Evolutionary conservation across 371 early-diverging fungal genomes (phyloP), one percentile per base, ranked within the genome.

Genomic region (Saksenaea vasiformis): DNA sequence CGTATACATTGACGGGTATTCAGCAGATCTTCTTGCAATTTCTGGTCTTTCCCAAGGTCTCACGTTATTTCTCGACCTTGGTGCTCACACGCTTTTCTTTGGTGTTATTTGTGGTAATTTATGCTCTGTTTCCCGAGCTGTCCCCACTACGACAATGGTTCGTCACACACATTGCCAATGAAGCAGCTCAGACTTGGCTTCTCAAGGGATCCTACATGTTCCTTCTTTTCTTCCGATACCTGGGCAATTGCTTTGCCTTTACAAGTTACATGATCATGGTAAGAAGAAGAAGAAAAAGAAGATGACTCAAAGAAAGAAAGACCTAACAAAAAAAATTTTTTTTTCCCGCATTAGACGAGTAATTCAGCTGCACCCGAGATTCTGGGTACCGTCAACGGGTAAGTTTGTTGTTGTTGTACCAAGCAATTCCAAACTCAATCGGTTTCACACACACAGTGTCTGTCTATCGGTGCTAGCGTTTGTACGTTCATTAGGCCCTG

Each of bases 321-420:
- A n/a, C n/a, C n/a, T n/a, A n/a, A n/a, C n/a, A n/a, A n/a, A n/a
- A n/a, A n/a, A n/a, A 7, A 17, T 28, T 41, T 10, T 31, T 11
- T 2, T 35, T 24, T 64, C 28, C 13, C 14, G 0, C 3, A 28
- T 24, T 44, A 84, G 84, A 66, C 86, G 51, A 88, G 79, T 54
- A 88, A 87, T 58, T 84, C 87, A 0, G 85, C 90, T 5, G 72
- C 79, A 9, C 60, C 77, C 13, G 79, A 77, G 27, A 67, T 81
- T 11, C 74, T 92, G 22, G 91, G 91, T 0, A 81, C 80, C 0
- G 89, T 92, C 13, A 91, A 91, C 57, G 91, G 90, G 76, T 75
- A 70, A 56, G 44, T 38, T 54, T 27, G 31, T 31, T 28, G 14
- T 41, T 41, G 0, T 11, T 35, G 36, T n/a, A 10, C 15, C 39